A percentile compares a stretch with the other conserved stretches of the same genome.
Conservation (phyloP, 441 rosid species). For the Populus hybrid region DNA sequence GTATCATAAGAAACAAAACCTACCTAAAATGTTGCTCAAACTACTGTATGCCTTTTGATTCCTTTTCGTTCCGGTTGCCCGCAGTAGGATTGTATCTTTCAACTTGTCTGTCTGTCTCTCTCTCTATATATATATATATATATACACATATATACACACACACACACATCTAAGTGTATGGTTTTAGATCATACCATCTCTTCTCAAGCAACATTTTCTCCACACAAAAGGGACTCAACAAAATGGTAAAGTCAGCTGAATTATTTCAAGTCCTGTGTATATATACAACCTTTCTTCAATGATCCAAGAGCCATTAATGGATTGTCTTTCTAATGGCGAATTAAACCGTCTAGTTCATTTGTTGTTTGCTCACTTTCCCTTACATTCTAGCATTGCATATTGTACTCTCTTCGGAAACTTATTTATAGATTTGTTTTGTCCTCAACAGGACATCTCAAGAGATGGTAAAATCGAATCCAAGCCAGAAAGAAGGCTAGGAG, state of each 20-base stretch:
- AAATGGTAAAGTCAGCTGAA: constrained; percentile 4
- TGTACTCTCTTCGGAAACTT: not conserved
- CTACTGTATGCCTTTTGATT: constrained; percentile 22
- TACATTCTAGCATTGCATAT: not conserved
- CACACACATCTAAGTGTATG: not conserved
- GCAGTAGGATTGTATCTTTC: not conserved
- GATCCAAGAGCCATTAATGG: not conserved
- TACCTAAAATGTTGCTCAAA: not conserved
- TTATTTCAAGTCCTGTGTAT: not conserved
- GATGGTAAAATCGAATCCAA: constrained; percentile 23
- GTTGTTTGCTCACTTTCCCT: not conserved
- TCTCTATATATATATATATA: constrained; percentile 8
- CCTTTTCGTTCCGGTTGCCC: constrained; percentile 10
- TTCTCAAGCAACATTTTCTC: not conserved
- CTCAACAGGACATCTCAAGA: constrained; percentile 22
- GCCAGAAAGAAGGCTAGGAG: constrained; percentile 33
- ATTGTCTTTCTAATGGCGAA: not conserved
- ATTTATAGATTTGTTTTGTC: not conserved
- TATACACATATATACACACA: no score
- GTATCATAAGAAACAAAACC: no score
- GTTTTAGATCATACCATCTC: not conserved
- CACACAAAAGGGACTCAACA: not conserved
- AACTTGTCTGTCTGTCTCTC: not conserved
- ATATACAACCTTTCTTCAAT: not conserved
- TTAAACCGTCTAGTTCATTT: not conserved